Conservation (phyloP, 148 eudicot genomes). For the Tetragonia tetragonoides region DNA sequence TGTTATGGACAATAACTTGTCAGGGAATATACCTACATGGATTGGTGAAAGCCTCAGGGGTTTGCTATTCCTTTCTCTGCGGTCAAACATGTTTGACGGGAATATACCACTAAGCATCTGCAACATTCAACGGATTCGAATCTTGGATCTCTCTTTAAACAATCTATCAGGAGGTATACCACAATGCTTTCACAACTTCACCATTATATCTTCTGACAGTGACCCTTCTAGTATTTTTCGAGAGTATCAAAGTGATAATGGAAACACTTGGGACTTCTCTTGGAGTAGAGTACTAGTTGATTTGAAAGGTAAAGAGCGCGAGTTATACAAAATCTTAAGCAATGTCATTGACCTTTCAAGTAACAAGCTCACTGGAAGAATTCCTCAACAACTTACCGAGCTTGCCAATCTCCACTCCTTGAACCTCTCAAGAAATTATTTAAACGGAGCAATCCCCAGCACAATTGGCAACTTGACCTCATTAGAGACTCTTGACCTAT, state of each 20-base stretch:
- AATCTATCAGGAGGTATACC: constrained; percentile 35
- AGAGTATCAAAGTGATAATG: too few species aligned
- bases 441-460: constrained; percentile 41
- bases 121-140: not conserved
- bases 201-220: constrained; percentile 23
- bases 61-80: constrained; percentile 33
- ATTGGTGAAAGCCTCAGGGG: constrained; percentile 20
- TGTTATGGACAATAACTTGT: constrained; percentile 3
- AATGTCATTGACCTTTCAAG: constrained; percentile 50
- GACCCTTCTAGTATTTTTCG: too few species aligned
- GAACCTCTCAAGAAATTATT: constrained; percentile 46
- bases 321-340: too few species aligned
- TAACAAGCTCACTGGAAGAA: constrained; percentile 33
- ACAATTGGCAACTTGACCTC: constrained; percentile 34
- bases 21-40: constrained; percentile 32
- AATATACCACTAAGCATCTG: constrained; percentile 24
- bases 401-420: constrained; percentile 31
- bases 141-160: constrained; percentile 39
- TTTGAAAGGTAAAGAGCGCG: constrained; percentile 26
- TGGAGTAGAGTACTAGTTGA: constrained; percentile 40
- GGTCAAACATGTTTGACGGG: constrained; percentile 34
- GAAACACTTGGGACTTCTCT: too few species aligned
- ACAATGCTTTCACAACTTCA: constrained; percentile 26
- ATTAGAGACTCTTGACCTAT: constrained; percentile 42
- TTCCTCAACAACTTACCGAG: constrained; percentile 37